phyloP scores from a whole-genome alignment of 1,284 basidiomycete genomes.

The Exobasidium cylindrosporum region DNA sequence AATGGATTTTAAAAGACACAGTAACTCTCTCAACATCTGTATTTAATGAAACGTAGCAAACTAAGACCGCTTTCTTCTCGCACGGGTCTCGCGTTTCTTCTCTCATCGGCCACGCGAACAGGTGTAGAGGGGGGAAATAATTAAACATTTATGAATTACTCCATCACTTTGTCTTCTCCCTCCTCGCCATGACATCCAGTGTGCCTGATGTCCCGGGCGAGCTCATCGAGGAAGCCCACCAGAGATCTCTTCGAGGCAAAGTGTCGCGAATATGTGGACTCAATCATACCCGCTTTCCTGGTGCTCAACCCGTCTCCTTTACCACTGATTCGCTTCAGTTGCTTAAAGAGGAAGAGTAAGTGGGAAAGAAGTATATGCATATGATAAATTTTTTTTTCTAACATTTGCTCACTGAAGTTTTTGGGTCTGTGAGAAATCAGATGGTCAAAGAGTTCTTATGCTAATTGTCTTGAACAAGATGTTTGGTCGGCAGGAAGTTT shows the following conservation, averaged over 20 bases:
- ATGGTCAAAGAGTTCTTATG: slow-evolving; percentile 86
- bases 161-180: no score
- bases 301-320: slow-evolving; percentile 49
- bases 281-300: slow-evolving; percentile 26
- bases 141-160: no score
- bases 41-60: no score
- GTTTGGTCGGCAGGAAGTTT: slow-evolving; percentile 68
- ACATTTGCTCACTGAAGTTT: slow-evolving; percentile 67
- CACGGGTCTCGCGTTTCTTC: no score
- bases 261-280: slow-evolving; percentile 8
- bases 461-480: slow-evolving; percentile 66
- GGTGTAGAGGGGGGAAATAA: no score
- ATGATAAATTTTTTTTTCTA: not conserved
- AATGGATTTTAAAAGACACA: no score
- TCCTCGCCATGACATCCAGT: not conserved
- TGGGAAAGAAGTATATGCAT: not conserved
- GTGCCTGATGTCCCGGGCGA: slow-evolving; percentile 19
- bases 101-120: no score
- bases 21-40: no score
- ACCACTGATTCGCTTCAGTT: slow-evolving; percentile 30
- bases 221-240: not conserved
- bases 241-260: not conserved
- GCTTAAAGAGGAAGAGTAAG: slow-evolving; percentile 30
- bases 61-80: no score
- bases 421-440: slow-evolving; percentile 99